These are phyloP conservation scores for Hygrophorus pudorinus DNA, from an alignment of 768 basidiomycete genomes.

Conservation along the genomic window DNA sequence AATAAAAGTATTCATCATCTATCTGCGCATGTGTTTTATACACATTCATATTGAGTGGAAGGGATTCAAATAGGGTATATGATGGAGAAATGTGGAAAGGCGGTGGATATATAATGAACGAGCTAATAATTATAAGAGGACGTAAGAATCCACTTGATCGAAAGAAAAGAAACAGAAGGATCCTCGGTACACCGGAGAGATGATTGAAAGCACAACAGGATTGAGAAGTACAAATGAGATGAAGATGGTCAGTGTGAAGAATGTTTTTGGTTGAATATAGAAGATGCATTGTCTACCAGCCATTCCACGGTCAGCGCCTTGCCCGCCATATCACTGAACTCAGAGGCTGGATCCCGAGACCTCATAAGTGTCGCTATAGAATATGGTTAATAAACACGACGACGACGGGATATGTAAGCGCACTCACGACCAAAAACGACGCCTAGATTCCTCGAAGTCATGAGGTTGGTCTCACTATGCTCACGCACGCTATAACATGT, in stretches of 20 bases:
- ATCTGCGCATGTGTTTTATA: not conserved
- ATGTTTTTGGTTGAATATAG: slow-evolving; percentile 29
- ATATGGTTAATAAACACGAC: slow-evolving; percentile 4
- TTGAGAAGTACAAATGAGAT: slow-evolving; percentile 8
- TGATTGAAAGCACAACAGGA: not conserved
- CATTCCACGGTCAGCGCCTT: slow-evolving; percentile 91
- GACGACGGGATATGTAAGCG: not conserved
- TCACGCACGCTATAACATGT: slow-evolving; percentile 43
- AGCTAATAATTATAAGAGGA: slow-evolving; percentile 11
- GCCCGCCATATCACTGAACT: slow-evolving; percentile 97
- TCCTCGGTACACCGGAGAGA: not conserved
- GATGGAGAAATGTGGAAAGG: not conserved
- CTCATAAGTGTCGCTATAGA: slow-evolving; percentile 83
- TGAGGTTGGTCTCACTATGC: slow-evolving; percentile 67
- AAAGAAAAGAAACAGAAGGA: not conserved
- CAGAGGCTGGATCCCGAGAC: slow-evolving; percentile 74
- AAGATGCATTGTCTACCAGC: slow-evolving; percentile 81
- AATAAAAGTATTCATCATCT: not conserved
- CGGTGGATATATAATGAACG: slow-evolving; percentile 1
- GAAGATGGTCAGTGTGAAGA: slow-evolving; percentile 3
- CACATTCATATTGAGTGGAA: not conserved
- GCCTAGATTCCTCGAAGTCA: slow-evolving; percentile 92
- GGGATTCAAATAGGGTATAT: slow-evolving; percentile 1
- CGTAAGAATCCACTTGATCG: not conserved
- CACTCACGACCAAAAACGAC: slow-evolving; percentile 96